Base-by-base conservation (phyloP, 352 stramenopile species). In the Lagenidium giganteum region DNA sequence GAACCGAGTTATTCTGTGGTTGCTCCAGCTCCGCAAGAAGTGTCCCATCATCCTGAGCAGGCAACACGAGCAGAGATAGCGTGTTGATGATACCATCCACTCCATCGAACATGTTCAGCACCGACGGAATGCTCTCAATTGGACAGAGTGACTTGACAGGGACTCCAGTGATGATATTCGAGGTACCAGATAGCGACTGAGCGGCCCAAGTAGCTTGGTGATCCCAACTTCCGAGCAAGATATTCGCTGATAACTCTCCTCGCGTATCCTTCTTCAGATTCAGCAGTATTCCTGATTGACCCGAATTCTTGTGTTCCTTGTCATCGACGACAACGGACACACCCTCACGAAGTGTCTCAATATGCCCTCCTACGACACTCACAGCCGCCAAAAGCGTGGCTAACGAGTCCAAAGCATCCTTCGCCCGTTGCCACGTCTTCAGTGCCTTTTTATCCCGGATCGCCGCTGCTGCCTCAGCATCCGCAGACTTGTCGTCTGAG, bases 71-170 rank as follows among this genome's bases (percentile, higher is more conserved):
- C 6, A 65, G 55, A 4, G 75, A 83, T 12, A 92, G 57, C 2
- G 67, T 61, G 7, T 43, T 53, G 8, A 88, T 58, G 23, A 88
- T 63, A 9, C 28, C 43, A 28, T 88, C 75, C 22, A 88, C 28
- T 9, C 68, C 59, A 27, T 91, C 68, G 50, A 92, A 92, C 80
- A 95, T 93, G 20, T 82, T 59, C 0, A 88, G 33, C 34, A 88
- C 46, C 16, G 75, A 65, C 16, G 83, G 79, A n/a, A 95, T 73
- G 4, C 75, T 63, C 39, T 95, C 83, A 3, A 86, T 57, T 13
- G 66, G 57, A 16, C 79, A 67, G 32, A 95, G 44, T 24, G 63
- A 73, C 30, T 69, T 65, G 26, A 92, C 40, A 8, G 73, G 54
- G 0, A 89, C 40, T 20, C 16, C 32, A 38, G 32, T 38, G 11